Evolutionary conservation across 208 protist species (phyloP).

Genomic region (Leishmania guyanensis): DNA sequence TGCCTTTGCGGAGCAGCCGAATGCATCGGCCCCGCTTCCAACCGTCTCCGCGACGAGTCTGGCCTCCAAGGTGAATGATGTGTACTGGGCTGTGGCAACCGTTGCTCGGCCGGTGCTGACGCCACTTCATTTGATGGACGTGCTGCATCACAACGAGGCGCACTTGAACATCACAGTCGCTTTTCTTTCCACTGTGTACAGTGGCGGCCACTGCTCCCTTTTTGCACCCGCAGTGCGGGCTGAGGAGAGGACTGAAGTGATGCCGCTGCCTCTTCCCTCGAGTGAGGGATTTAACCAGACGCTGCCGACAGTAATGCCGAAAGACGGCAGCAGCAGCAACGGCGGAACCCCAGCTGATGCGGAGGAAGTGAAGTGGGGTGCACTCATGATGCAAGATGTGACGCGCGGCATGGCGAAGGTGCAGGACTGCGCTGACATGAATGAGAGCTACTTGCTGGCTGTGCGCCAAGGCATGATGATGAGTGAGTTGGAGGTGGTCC

Average conservation of each 20-base stretch:
- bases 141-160: conserved; percentile 65
- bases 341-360: not conserved
- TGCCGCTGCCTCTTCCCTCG: not conserved
- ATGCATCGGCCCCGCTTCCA: no score
- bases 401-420: conserved; percentile 60
- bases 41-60: not conserved
- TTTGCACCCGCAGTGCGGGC: conserved; percentile 33
- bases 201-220: conserved; percentile 86
- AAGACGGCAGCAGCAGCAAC: not conserved
- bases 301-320: not conserved
- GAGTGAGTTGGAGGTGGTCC: conserved; percentile 63
- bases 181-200: conserved; percentile 69
- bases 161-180: conserved; percentile 54
- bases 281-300: not conserved
- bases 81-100: conserved; percentile 28
- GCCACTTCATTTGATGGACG: conserved; percentile 62
- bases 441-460: conserved; percentile 64
- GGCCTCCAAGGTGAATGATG: conserved; percentile 6
- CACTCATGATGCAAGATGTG: conserved; percentile 76
- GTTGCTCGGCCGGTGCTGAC: conserved; percentile 51
- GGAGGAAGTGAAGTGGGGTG: conserved; percentile 47
- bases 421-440: conserved; percentile 59
- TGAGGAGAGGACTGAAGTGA: not conserved
- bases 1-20: not conserved
- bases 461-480: conserved; percentile 65